phyloP scores from a whole-genome alignment of 306 rosid species.

The Gastrolobium villosum region DNA sequence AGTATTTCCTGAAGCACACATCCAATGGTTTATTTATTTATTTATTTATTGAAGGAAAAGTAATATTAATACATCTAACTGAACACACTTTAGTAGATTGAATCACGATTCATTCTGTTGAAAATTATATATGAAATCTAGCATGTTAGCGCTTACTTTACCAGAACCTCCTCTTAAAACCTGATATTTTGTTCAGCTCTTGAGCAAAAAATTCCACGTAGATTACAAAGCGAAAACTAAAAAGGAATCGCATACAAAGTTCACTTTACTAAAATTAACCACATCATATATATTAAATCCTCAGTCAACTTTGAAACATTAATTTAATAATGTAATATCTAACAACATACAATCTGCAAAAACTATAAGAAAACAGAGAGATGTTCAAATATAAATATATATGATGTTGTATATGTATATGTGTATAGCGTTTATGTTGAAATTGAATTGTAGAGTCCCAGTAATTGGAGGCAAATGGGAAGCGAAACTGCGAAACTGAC shows the following conservation, averaged over 20 bases:
- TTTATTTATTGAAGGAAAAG: background rate
- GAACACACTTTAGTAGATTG: background rate
- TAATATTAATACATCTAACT: background rate
- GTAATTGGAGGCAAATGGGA: background rate
- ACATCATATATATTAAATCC: background rate
- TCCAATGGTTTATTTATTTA: background rate
- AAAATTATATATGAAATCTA: background rate
- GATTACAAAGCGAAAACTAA: background rate
- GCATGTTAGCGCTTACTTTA: background rate
- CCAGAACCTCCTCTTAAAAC: background rate
- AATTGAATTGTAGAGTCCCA: conserved; percentile 30
- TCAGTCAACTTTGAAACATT: background rate
- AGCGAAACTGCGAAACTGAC: background rate
- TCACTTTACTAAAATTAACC: background rate
- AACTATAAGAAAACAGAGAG: conserved; percentile 18
- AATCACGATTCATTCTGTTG: background rate
- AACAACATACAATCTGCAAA: conserved; percentile 12
- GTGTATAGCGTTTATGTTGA: conserved; percentile 9
- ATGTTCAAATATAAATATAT: background rate
- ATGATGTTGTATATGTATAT: conserved; percentile 1
- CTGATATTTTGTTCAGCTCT: background rate
- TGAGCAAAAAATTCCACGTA: background rate
- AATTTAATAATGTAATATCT: background rate
- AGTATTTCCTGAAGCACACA: background rate
- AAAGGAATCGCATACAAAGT: background rate